phyloP scores from a whole-genome alignment of 2,329 filamentous ascomycete genomes.

The Lachnellula subtilissima region DNA sequence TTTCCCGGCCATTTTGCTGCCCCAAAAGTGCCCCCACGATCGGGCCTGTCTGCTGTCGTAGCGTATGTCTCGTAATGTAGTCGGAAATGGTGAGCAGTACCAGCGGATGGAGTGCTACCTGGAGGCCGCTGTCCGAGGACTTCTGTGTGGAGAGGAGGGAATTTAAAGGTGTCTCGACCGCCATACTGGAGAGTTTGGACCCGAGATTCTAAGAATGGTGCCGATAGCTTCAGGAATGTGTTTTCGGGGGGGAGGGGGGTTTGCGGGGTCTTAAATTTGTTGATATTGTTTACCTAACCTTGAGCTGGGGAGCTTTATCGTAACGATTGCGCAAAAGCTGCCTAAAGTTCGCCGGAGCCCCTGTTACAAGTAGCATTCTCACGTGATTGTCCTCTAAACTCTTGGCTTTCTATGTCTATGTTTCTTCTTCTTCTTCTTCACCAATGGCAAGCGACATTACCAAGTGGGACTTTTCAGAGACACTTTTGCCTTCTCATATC shows the following conservation, averaged over 20 bases:
- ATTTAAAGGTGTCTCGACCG: constrained; percentile 39
- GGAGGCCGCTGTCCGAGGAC: constrained; percentile 60
- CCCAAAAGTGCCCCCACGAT: constrained; percentile 85
- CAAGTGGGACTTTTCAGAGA: neutral
- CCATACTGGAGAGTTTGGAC: constrained; percentile 38
- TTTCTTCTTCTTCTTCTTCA: no score
- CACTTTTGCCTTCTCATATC: neutral
- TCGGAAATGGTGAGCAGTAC: constrained; percentile 96
- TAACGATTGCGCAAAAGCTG: no score
- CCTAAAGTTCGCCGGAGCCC: no score
- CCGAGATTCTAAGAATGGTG: neutral
- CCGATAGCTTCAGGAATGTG: neutral
- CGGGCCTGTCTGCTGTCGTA: constrained; percentile 69
- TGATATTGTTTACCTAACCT: neutral
- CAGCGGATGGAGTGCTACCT: constrained; percentile 83
- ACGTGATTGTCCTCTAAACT: no score
- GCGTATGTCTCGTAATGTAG: constrained; percentile 85
- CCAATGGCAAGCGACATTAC: no score
- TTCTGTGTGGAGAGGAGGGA: constrained; percentile 62
- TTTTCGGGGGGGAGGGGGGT: neutral
- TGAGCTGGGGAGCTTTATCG: no score
- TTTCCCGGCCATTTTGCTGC: constrained; percentile 82
- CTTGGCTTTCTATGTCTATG: no score
- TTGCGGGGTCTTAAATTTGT: neutral
- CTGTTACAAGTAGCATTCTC: no score